phyloP scores from a whole-genome alignment of 106 monocot species.

The Vanilla planifolia region DNA sequence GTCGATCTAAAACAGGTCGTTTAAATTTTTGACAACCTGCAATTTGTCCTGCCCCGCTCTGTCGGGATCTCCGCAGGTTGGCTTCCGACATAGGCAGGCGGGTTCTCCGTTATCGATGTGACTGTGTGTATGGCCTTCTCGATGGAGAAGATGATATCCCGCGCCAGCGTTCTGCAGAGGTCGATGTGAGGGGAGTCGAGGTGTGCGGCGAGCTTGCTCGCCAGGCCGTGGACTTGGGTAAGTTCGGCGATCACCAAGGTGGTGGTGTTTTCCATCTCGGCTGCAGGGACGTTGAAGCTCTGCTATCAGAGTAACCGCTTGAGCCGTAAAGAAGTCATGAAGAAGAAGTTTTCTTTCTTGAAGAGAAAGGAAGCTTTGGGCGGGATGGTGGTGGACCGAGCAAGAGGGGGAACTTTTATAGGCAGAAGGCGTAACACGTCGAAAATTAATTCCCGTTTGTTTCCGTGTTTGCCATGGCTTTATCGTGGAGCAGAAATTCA shows the following conservation, averaged over 20 bases:
- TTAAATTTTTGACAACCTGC: slow-evolving; percentile 8
- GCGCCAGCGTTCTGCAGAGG: slow-evolving; percentile 7
- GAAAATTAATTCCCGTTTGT: too few relatives aligned
- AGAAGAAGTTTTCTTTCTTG: too few relatives aligned
- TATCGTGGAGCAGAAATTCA: too few relatives aligned
- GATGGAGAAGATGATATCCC: slow-evolving; percentile 6
- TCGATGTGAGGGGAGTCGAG: background rate
- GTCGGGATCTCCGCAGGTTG: background rate
- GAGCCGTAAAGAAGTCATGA: too few relatives aligned
- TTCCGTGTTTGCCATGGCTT: too few relatives aligned
- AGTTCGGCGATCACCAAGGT: background rate
- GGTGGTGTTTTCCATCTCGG: background rate
- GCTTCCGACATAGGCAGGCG: background rate
- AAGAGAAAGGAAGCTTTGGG: too few relatives aligned
- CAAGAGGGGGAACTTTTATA: too few relatives aligned
- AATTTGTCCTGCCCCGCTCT: background rate
- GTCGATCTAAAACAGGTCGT: background rate
- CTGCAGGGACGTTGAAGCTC: too few relatives aligned
- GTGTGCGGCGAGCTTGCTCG: background rate
- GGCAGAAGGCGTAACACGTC: too few relatives aligned
- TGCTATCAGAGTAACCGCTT: too few relatives aligned
- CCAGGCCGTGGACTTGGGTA: background rate
- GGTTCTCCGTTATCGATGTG: background rate
- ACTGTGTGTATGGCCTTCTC: slow-evolving; percentile 12
- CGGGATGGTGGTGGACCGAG: too few relatives aligned